A percentile compares a stretch with the other conserved stretches of the same genome.
Evolutionary conservation across 2,329 filamentous ascomycete genomes (phyloP).

Genomic region (Thelonectria rubi): DNA sequence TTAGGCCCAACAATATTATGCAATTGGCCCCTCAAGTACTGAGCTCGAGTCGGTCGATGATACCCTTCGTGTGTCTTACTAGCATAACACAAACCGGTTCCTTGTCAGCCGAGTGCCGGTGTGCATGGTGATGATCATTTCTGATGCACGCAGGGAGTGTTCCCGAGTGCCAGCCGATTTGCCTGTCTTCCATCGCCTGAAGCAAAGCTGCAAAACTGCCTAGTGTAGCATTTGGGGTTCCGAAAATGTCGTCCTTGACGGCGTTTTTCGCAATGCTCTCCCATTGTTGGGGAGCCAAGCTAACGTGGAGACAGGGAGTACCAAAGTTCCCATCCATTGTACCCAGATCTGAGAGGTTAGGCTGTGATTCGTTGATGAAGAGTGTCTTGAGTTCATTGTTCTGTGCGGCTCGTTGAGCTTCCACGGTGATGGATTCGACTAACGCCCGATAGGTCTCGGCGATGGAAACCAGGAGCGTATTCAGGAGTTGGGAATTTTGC

Average conservation of each 20-base stretch:
- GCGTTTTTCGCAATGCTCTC: slow-evolving; percentile 31
- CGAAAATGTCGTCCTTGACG: slow-evolving; percentile 36
- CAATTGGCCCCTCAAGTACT: slow-evolving; percentile 1
- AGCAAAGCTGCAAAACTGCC: slow-evolving; percentile 28
- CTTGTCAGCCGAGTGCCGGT: slow-evolving; percentile 29
- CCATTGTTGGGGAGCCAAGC: slow-evolving; percentile 32
- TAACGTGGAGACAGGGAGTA: slow-evolving; percentile 22
- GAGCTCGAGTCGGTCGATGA: slow-evolving; percentile 25
- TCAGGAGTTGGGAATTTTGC: slow-evolving; percentile 41
- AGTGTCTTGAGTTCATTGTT: slow-evolving; percentile 30
- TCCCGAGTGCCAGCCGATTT: slow-evolving; percentile 38
- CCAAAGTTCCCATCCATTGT: not conserved
- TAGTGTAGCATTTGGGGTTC: not conserved
- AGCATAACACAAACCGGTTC: slow-evolving; percentile 39
- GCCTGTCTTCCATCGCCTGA: slow-evolving; percentile 40
- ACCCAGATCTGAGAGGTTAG: not conserved
- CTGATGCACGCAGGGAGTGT: slow-evolving; percentile 4
- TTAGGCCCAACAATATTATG: too few relatives aligned
- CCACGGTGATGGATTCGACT: slow-evolving; percentile 32
- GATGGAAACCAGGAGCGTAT: slow-evolving; percentile 37
- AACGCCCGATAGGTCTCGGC: slow-evolving; percentile 40
- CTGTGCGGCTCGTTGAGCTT: slow-evolving; percentile 30
- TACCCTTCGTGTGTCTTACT: slow-evolving; percentile 37
- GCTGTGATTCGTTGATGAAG: slow-evolving; percentile 24
- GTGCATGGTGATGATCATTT: slow-evolving; percentile 13